These are phyloP conservation scores for Vitis labrusca DNA, from an alignment of 164 flowering plant species.

Conservation along the genomic window DNA sequence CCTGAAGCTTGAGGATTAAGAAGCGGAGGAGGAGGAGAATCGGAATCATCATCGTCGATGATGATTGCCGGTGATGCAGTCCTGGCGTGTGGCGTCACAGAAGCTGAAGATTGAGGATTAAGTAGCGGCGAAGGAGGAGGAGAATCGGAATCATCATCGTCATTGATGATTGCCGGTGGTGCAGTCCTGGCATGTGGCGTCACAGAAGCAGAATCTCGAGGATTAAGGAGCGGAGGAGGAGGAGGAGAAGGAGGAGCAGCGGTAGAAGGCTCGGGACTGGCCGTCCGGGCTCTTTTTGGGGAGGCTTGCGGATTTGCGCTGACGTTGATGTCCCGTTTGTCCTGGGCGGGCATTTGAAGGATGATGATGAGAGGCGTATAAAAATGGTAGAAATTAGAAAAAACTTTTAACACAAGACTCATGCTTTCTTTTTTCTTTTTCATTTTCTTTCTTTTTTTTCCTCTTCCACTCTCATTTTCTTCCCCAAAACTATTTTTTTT, in stretches of 20 bases:
- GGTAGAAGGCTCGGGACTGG: slow-evolving; percentile 10
- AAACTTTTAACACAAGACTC: too few species aligned
- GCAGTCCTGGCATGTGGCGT: background rate
- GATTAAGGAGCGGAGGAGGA: too few species aligned
- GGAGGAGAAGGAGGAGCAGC: slow-evolving; percentile 4
- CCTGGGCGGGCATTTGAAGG: slow-evolving; percentile 11
- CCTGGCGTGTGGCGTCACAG: slow-evolving; percentile 10
- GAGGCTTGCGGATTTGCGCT: slow-evolving; percentile 18
- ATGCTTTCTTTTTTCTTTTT: too few species aligned
- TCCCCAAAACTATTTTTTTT: too few species aligned
- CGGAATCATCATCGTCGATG: slow-evolving; percentile 5
- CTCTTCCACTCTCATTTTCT: too few species aligned
- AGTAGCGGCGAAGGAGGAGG: background rate
- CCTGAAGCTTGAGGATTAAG: slow-evolving; percentile 2
- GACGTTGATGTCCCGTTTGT: slow-evolving; percentile 20
- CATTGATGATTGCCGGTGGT: too few species aligned
- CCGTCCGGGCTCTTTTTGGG: slow-evolving; percentile 19
- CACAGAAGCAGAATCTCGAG: slow-evolving; percentile 11
- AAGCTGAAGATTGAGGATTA: slow-evolving; percentile 6
- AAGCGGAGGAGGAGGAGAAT: background rate
- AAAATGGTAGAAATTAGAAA: too few species aligned
- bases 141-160: slow-evolving; percentile 10
- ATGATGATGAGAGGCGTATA: too few species aligned
- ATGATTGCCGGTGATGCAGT: too few species aligned
- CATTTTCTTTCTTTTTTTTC: too few species aligned